phyloP scores from a whole-genome alignment of 176 grass and related monocot species.

The Aegilops sharonensis region DNA sequence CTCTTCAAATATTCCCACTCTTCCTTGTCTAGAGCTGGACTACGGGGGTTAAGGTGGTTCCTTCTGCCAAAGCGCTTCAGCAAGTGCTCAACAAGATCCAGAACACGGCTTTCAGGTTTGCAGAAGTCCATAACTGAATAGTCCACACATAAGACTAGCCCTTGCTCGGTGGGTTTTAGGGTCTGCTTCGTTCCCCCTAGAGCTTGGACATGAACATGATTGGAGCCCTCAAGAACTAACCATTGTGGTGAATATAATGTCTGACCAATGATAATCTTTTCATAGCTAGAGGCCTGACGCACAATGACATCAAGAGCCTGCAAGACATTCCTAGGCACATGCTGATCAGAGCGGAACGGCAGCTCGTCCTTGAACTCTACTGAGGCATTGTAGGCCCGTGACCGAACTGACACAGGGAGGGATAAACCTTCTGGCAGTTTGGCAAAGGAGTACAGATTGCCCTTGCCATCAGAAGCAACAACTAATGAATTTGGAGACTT shows the following conservation, averaged over 20 bases:
- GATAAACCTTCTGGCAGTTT: slow-evolving; percentile 27
- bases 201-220: not conserved
- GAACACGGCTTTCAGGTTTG: slow-evolving; percentile 26
- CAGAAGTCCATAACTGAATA: slow-evolving; percentile 47
- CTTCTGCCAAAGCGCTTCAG: not conserved
- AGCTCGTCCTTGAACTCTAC: slow-evolving; percentile 34
- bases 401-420: slow-evolving; percentile 15
- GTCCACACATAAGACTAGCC: slow-evolving; percentile 35
- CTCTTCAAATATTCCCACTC: not conserved
- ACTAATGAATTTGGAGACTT: not conserved
- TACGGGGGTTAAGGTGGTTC: not conserved
- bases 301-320: slow-evolving; percentile 51
- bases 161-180: slow-evolving; percentile 35
- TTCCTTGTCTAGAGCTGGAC: not conserved
- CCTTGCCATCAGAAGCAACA: slow-evolving; percentile 43
- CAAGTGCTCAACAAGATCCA: slow-evolving; percentile 15
- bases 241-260: slow-evolving; percentile 32
- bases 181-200: slow-evolving; percentile 42
- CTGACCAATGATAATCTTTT: slow-evolving; percentile 31
- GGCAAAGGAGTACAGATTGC: slow-evolving; percentile 32
- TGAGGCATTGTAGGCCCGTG: slow-evolving; percentile 15
- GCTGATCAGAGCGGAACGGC: slow-evolving; percentile 15
- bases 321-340: slow-evolving; percentile 41
- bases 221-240: too few species aligned
- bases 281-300: slow-evolving; percentile 30